Percentiles rank a stretch among this genome's conserved stretches.
Conservation (phyloP, 495 filamentous ascomycete genomes). For the Aspergillus ostianus region DNA sequence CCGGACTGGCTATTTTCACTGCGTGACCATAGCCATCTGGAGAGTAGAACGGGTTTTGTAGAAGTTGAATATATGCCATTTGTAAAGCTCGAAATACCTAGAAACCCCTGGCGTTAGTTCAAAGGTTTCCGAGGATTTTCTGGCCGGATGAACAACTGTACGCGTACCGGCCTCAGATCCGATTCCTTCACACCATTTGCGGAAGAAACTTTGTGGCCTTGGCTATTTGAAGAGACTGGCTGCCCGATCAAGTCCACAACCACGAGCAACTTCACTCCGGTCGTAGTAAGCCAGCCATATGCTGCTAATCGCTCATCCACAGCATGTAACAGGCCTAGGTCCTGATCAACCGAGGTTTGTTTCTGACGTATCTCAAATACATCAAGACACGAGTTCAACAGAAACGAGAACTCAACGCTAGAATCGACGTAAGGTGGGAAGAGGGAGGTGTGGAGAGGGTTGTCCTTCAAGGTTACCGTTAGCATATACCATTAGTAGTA, state of each 20-base stretch:
- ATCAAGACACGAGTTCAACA: constrained; percentile 87
- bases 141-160: background rate
- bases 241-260: constrained; percentile 83
- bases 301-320: constrained; percentile 87
- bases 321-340: constrained; percentile 87
- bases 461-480: constrained; percentile 61
- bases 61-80: constrained; percentile 79
- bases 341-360: constrained; percentile 65
- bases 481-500: constrained; percentile 6
- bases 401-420: constrained; percentile 81
- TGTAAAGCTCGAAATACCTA: constrained; percentile 90
- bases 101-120: constrained; percentile 7
- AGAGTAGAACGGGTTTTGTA: constrained; percentile 94
- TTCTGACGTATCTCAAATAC: constrained; percentile 83
- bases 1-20: constrained; percentile 30
- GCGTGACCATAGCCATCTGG: constrained; percentile 76
- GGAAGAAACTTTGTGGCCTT: constrained; percentile 31
- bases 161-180: constrained; percentile 73
- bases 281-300: constrained; percentile 98
- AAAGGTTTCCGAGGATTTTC: background rate
- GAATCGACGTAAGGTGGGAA: constrained; percentile 71
- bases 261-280: constrained; percentile 82
- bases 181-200: constrained; percentile 67
- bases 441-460: constrained; percentile 88
- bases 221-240: constrained; percentile 22